A percentile compares a stretch with the other conserved stretches of the same genome.
These are phyloP conservation scores for Podaxis rugospora DNA, from an alignment of 768 basidiomycete species.

Conservation along the genomic window DNA sequence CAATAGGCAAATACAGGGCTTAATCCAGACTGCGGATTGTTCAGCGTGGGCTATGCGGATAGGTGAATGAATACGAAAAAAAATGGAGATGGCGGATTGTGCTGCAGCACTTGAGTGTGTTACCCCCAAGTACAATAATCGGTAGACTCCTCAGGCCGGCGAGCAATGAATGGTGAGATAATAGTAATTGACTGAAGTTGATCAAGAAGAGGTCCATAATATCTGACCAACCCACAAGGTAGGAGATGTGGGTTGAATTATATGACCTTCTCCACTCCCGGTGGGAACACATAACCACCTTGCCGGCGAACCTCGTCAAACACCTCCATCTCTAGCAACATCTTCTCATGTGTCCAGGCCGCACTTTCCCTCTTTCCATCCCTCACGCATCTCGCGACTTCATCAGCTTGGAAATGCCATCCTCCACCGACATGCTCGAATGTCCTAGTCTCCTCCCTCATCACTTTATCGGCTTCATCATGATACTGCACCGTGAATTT, in stretches of 20 bases:
- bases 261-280: constrained; percentile 55
- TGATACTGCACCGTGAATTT: constrained; percentile 63
- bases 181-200: not conserved
- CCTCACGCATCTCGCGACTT: constrained; percentile 73
- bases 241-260: not conserved
- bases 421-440: constrained; percentile 66
- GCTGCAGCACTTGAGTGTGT: too few relatives aligned
- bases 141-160: too few relatives aligned
- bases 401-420: constrained; percentile 86
- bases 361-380: constrained; percentile 72
- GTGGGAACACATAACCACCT: constrained; percentile 60
- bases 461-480: constrained; percentile 30
- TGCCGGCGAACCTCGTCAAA: constrained; percentile 83
- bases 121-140: too few relatives aligned
- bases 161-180: too few relatives aligned
- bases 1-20: too few relatives aligned
- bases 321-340: constrained; percentile 73
- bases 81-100: too few relatives aligned
- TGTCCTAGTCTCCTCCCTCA: constrained; percentile 50
- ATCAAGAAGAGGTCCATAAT: not conserved
- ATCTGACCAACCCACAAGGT: not conserved
- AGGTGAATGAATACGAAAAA: too few relatives aligned
- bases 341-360: constrained; percentile 77
- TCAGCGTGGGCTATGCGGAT: too few relatives aligned
- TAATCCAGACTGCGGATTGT: too few relatives aligned